Conservation (phyloP, 352 stramenopile genomes). For the Pythium aquatile region DNA sequence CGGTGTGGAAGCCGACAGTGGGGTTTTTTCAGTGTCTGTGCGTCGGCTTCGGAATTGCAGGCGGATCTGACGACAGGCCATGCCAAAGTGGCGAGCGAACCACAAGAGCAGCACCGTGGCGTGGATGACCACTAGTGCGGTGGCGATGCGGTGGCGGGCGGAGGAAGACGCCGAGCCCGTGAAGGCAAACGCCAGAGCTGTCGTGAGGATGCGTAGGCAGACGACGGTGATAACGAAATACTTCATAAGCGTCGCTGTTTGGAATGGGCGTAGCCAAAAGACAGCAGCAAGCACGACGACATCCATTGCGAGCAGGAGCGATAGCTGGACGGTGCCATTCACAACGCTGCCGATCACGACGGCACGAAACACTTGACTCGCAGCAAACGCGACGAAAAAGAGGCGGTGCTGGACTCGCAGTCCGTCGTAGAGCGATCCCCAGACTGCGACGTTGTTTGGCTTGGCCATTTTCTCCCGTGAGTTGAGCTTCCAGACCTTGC, state of each 20-base stretch:
- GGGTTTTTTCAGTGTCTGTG: background rate
- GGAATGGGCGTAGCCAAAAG: background rate
- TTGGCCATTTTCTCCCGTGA: background rate
- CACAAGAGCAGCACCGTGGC: constrained; percentile 11
- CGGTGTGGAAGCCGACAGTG: background rate
- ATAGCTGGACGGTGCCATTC: background rate
- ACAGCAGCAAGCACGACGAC: background rate
- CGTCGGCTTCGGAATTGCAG: no score
- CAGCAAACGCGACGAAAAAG: constrained; percentile 3
- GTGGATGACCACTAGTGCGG: constrained; percentile 7
- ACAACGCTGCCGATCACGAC: background rate
- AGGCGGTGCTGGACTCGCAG: constrained; percentile 1
- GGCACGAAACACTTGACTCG: background rate
- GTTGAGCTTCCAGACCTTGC: background rate
- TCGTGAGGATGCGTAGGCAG: constrained; percentile 4
- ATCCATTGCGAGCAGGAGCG: background rate
- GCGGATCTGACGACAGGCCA: background rate
- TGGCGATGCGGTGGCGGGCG: background rate
- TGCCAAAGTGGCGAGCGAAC: constrained; percentile 15
- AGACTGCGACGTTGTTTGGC: constrained; percentile 32
- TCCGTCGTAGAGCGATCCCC: constrained; percentile 1
- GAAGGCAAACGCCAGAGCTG: constrained; percentile 19
- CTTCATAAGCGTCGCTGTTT: background rate
- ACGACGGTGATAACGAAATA: background rate
- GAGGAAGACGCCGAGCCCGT: background rate